Conservation (phyloP, 768 basidiomycete genomes). For the Tulasnella calospora region DNA sequence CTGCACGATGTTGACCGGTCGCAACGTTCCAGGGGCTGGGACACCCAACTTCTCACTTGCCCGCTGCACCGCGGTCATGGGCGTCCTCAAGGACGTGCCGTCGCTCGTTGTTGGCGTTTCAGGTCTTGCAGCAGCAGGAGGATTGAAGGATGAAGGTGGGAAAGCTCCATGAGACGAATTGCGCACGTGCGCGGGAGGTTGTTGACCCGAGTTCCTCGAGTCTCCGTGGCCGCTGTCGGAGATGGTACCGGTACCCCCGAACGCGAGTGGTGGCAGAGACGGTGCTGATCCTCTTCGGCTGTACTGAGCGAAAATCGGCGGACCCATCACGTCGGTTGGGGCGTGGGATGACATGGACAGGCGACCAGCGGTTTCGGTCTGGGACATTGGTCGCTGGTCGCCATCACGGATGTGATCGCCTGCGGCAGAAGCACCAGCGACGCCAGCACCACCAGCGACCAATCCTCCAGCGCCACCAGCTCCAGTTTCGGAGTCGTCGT, state of each 20-base stretch:
- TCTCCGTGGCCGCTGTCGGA: not conserved
- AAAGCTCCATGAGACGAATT: not conserved
- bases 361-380: slow-evolving; percentile 1
- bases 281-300: slow-evolving; percentile 17
- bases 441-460: not conserved
- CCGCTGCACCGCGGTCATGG: not conserved
- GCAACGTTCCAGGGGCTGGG: slow-evolving; percentile 21
- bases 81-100: slow-evolving; percentile 14
- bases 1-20: slow-evolving; percentile 27
- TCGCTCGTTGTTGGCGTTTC: slow-evolving; percentile 15
- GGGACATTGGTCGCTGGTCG: slow-evolving; percentile 1
- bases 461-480: not conserved
- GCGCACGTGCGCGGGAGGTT: not conserved
- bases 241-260: not conserved
- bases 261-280: slow-evolving; percentile 10
- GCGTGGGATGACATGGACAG: not conserved
- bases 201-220: not conserved
- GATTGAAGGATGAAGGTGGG: slow-evolving; percentile 5
- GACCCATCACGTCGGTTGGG: not conserved
- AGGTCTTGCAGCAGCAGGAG: not conserved
- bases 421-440: not conserved
- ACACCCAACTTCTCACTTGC: slow-evolving; percentile 2
- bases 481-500: slow-evolving; percentile 6
- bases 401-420: not conserved
- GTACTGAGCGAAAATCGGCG: slow-evolving; percentile 1